Base-by-base conservation (phyloP, 352 stramenopile genomes). In the Globisporangium abappressorium region DNA sequence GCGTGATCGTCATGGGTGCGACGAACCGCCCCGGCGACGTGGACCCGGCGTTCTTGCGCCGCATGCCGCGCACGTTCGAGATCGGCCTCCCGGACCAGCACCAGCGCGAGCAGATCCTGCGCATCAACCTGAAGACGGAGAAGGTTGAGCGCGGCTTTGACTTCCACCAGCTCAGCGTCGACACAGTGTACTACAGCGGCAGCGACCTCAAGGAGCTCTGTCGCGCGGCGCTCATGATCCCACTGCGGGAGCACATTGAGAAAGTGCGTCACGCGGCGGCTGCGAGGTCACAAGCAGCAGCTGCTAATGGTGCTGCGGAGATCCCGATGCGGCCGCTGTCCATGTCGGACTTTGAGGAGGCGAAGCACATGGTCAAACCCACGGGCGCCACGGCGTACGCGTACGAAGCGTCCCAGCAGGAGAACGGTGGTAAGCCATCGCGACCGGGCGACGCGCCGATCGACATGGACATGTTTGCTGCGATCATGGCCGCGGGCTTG, bases 1-100 rank as follows among this genome's bases (percentile, higher is more conserved):
- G 91, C 54, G 94, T 99, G 49, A 95, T 99, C 66, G 90, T 99
- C 20, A 84, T 99, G 66, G 97, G 96, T 24, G 97, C 97, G 2
- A 99, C 97, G 0, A 99, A 99, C 75, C 91, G 93, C 1, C 93
- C 93, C 0, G 81, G 81, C 1, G 93, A 97, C 38, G 85, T 98
- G 2, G 94, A 99, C 73, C 82, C 90, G 43, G 97, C 97, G 15
- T 98, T 99, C 74, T 76, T 99, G 20, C 90, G 97, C 43, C 91
- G 97, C 26, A 94, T 99, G 75, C 96, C 97, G n/a, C 89, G 97
- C 22, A 92, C 93, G 38, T 99, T 99, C 73, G 85, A 97, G 69
- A 98, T 99, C 63, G 83, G 83, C 24, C 72, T 99, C n/a, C 97
- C 97, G 0, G 77, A 95, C 65, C 73, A 71, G 53, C 66, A 83